Base-by-base conservation (phyloP, 1,284 basidiomycete genomes). In the Kalmanozyma brasiliensis region DNA sequence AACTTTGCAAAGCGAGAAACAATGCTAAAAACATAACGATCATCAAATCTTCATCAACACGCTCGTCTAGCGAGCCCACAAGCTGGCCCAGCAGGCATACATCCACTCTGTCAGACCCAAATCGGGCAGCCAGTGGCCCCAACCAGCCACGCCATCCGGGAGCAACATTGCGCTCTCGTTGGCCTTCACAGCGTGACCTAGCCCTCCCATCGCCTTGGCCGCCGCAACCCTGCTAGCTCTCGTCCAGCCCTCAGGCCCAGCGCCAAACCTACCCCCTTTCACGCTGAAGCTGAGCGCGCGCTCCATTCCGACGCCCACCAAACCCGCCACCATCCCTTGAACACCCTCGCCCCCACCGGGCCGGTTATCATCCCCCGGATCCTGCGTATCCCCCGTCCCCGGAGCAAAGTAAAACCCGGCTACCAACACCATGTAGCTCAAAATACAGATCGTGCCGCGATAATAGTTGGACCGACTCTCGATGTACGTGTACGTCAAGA, bases 401-500 rank as follows among this genome's bases (percentile, higher is more conserved):
- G 80, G 80, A 0, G 80, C 79, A 69, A 80, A 82, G 62, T 74
- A 80, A 59, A 82, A 82, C 24, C 80, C 80, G 3, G 76, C 70
- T 19, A 80, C 69, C 23, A 82, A 51, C 23, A 82, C 80, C 35
- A 73, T 55, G 51, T 82, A 79, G 22, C 65, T 66, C 17, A 82
- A 46, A 22, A 82, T 70, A 29, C 73, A 73, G 51, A 82, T 78
- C 17, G 76, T 79, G 36, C 81, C 81, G n/a, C 81, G 59, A 60
- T 82, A 77, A 81, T 98, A 99, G 85, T 98, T 98, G 76, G 91
- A 91, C 84, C 92, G 91, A 17, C 94, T 93, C 84, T 99, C 96
- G 78, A 98, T 98, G 83, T 98, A 98, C 4, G 94, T 97, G 83
- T 99, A 99, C 0, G 96, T 98, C 85, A 99, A 88, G 69, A 98